Evolutionary conservation across 495 filamentous ascomycete genomes (phyloP).

Genomic region (Rostrohypoxylon terebratum): DNA sequence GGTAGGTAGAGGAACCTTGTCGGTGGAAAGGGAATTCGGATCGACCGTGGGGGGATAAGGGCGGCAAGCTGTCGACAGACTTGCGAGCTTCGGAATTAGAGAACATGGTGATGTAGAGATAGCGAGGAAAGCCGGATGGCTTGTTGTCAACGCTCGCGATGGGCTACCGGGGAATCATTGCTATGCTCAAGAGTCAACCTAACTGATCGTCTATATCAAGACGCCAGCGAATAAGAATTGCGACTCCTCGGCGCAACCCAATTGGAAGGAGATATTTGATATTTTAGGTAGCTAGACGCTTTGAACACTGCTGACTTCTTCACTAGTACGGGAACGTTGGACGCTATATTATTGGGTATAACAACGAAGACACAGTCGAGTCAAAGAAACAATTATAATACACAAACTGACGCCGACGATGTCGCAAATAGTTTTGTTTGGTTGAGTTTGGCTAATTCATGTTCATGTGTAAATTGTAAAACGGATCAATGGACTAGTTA

Average conservation of each 20-base stretch:
- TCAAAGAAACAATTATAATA: background rate
- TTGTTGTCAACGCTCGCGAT: conserved; percentile 48
- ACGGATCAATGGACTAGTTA: background rate
- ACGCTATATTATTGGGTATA: background rate
- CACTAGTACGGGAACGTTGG: background rate
- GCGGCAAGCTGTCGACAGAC: conserved; percentile 75
- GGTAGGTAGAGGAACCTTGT: conserved; percentile 44
- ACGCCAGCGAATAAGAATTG: conserved; percentile 27
- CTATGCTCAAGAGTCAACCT: conserved; percentile 37
- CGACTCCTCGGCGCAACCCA: conserved; percentile 25
- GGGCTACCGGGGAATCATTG: conserved; percentile 53
- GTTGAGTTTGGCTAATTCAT: background rate
- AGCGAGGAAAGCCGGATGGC: conserved; percentile 43
- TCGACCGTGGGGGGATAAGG: conserved; percentile 63
- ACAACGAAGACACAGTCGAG: conserved; percentile 1
- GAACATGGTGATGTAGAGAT: conserved; percentile 63
- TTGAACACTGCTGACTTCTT: background rate
- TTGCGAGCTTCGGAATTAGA: conserved; percentile 71
- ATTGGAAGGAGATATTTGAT: conserved; percentile 9
- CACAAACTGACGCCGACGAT: background rate
- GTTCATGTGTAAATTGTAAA: background rate
- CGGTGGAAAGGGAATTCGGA: conserved; percentile 71
- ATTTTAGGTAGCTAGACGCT: conserved; percentile 14
- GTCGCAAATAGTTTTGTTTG: conserved; percentile 7
- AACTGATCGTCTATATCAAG: conserved; percentile 28